Evolutionary conservation across 2,329 filamentous ascomycete genomes (phyloP), one percentile per base, ranked within the genome.

Genomic region (Fusarium guadeloupense): DNA sequence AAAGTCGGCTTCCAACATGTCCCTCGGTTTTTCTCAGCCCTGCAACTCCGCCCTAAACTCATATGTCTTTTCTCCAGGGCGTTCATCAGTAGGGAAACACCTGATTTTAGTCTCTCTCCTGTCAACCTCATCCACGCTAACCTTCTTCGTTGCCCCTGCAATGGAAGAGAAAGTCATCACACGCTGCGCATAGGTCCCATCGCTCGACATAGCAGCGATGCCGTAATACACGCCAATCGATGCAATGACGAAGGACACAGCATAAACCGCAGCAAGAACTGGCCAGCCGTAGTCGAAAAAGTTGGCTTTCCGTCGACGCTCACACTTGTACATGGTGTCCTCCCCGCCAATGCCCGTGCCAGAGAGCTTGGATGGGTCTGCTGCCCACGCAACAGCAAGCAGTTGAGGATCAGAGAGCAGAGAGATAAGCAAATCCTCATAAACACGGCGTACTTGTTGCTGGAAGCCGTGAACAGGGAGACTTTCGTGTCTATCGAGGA

Each of bases 111-210:
- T 64, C 3, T 61, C 44, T 6, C 23, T 53, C 9, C 34, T 50
- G 21, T 65, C 56, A 10, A 43, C 23, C 5, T 64, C 37, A 9
- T 59, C 57, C 0, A 65, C 35, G 2, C 35, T 54, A 2, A 68
- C 62, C 13, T 54, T 53, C 9, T 57, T 68, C 0, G 64, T 67
- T 5, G 64, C 64, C 0, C 49, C 50, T 0, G 62, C 60, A 3
- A 67, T 65, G 7, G 64, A 26, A 23, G 64, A 67, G 4, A 67
- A 67, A 0, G 60, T 59, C 33, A 66, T 67, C 6, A 47, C 63
- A 3, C 64, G 61, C 9, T 62, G 55, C 3, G 52, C 46, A 1
- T 46, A 14, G 1, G 47, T 55, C 0, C 51, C 60, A 8, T 67
- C 64, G 1, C 42, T 61, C 2, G 34, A 39, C 57, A 67, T 67